phyloP scores from a whole-genome alignment of 257 asterid genomes.

The Fraxinus pennsylvanica region DNA sequence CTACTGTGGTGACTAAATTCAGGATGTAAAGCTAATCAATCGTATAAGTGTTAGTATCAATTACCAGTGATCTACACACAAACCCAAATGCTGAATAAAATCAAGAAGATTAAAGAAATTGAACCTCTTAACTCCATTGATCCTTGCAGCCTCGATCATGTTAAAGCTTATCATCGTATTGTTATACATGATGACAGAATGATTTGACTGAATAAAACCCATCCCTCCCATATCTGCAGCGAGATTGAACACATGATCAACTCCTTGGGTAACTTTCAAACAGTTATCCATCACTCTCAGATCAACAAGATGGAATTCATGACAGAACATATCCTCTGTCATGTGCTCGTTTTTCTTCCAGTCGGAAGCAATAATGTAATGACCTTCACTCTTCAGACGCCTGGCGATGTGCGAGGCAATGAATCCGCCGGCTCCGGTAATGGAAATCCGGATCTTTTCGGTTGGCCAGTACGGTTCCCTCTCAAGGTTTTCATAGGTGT shows the following conservation, averaged over 20 bases:
- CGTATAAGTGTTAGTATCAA: not conserved
- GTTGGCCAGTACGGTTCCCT: constrained; percentile 87
- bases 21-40: not conserved
- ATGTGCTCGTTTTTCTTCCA: constrained; percentile 95
- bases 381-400: constrained; percentile 79
- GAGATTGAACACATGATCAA: constrained; percentile 78
- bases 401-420: constrained; percentile 85
- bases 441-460: constrained; percentile 69
- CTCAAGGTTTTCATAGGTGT: constrained; percentile 78
- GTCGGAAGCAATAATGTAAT: constrained; percentile 78
- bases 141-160: constrained; percentile 84
- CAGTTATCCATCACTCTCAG: constrained; percentile 94
- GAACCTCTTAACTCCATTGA: constrained; percentile 70
- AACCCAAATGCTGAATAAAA: not conserved
- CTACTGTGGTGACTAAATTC: too few species aligned
- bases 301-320: constrained; percentile 82
- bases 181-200: constrained; percentile 84
- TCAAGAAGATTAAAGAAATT: constrained; percentile 23
- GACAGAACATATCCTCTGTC: constrained; percentile 83
- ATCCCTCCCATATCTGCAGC: constrained; percentile 94
- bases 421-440: constrained; percentile 85
- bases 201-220: constrained; percentile 90
- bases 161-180: constrained; percentile 86
- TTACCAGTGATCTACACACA: not conserved
- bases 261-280: constrained; percentile 61